Percentiles rank a stretch among this genome's conserved stretches.
Conservation (phyloP, 2,329 filamentous ascomycete species). For the Penicillium sp. region DNA sequence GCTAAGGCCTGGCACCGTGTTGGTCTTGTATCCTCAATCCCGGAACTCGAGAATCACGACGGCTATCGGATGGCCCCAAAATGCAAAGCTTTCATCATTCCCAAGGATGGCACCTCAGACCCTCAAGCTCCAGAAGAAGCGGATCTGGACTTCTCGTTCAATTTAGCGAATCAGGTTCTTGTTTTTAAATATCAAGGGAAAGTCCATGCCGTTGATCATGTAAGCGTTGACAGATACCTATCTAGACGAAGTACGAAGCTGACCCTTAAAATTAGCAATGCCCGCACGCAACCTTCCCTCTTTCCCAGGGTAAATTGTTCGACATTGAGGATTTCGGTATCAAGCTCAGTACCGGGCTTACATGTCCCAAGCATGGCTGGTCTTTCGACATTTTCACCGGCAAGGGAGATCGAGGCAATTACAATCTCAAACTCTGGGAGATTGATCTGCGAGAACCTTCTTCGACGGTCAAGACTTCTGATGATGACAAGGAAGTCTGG, state of each 20-base stretch:
- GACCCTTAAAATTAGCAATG: constrained; percentile 52
- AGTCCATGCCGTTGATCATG: constrained; percentile 69
- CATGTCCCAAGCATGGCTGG: constrained; percentile 70
- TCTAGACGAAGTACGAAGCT: neutral
- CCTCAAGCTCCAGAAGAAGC: constrained; percentile 28
- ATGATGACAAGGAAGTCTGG: constrained; percentile 33
- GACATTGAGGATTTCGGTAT: constrained; percentile 72
- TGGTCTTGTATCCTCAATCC: constrained; percentile 57
- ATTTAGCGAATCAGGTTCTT: constrained; percentile 61
- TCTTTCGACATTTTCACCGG: constrained; percentile 69
- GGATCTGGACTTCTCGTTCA: constrained; percentile 37
- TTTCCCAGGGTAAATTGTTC: constrained; percentile 63
- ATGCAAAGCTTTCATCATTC: constrained; percentile 61
- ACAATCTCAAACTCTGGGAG: constrained; percentile 65
- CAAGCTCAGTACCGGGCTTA: constrained; percentile 53
- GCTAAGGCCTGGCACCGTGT: constrained; percentile 54
- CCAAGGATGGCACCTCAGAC: constrained; percentile 31
- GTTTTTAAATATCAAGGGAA: constrained; percentile 64
- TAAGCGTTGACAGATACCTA: constrained; percentile 36
- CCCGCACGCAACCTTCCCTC: constrained; percentile 66
- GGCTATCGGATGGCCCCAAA: constrained; percentile 47
- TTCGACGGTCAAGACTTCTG: neutral
- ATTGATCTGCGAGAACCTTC: constrained; percentile 52
- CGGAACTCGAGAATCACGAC: constrained; percentile 46
- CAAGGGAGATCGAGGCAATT: constrained; percentile 60